Percentiles rank a stretch among this genome's conserved stretches.
Conservation (phyloP, 371 early-diverging fungal genomes). For the Mortierella sp. region DNA sequence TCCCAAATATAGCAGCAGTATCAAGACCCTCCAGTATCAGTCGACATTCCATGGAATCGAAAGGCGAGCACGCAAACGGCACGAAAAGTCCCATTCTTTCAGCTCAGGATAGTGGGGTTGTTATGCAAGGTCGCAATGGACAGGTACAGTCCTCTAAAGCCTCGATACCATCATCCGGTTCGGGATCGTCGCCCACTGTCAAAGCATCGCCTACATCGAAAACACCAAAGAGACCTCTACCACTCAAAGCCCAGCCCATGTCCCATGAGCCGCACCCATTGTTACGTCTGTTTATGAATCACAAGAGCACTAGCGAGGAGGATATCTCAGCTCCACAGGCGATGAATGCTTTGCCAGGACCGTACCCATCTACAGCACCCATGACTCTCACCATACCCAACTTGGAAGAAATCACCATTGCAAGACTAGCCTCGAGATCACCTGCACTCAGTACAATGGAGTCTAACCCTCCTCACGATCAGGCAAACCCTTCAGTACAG, state of each 20-base stretch:
- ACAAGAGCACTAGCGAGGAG: conserved; percentile 47
- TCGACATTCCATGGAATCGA: conserved; percentile 30
- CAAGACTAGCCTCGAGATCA: conserved; percentile 43
- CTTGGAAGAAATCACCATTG: conserved; percentile 43
- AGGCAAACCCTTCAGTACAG: conserved; percentile 8
- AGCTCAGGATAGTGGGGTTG: conserved; percentile 47
- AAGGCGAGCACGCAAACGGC: conserved; percentile 18
- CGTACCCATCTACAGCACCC: conserved; percentile 23
- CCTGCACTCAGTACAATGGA: conserved; percentile 31
- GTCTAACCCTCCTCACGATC: conserved; percentile 7
- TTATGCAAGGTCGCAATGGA: conserved; percentile 28
- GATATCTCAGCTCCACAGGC: conserved; percentile 29
- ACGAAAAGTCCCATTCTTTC: conserved; percentile 28
- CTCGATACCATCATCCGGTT: conserved; percentile 13
- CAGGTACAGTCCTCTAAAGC: conserved; percentile 4
- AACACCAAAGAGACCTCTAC: conserved; percentile 11
- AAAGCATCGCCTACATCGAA: conserved; percentile 20
- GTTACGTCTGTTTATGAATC: conserved; percentile 39
- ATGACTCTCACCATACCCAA: conserved; percentile 46
- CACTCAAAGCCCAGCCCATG: conserved; percentile 21
- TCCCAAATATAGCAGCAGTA: conserved; percentile 18
- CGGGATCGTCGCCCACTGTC: conserved; percentile 34
- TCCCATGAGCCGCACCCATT: conserved; percentile 44
- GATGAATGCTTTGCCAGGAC: conserved; percentile 13
- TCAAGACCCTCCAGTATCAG: conserved; percentile 45